Percentiles rank a stretch among this genome's conserved stretches.
Conservation (phyloP, 2,329 filamentous ascomycete species). For the Hymenotorrendiella dingleyae region DNA sequence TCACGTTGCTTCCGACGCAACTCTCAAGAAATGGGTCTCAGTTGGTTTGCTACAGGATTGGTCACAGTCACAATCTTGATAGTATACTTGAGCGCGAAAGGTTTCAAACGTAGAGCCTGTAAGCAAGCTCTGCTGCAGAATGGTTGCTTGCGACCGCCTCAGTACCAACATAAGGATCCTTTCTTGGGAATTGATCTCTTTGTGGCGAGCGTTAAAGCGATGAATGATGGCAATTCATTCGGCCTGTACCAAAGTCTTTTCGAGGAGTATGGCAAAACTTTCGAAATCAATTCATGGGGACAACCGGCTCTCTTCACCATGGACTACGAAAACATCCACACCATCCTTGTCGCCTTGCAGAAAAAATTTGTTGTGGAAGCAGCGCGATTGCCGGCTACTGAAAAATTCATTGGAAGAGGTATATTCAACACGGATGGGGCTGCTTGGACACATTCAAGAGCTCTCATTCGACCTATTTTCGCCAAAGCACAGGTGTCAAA, state of each 20-base stretch:
- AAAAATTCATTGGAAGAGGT: not conserved
- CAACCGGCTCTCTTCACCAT: not conserved
- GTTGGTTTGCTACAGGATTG: no score
- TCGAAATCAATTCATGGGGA: not conserved
- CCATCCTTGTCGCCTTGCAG: not conserved
- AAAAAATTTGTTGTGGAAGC: not conserved
- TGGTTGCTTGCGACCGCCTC: no score
- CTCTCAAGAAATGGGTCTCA: no score
- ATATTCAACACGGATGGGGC: not conserved
- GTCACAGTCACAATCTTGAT: no score
- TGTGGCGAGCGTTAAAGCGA: not conserved
- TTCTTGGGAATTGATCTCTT: not conserved
- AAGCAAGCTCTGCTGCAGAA: no score
- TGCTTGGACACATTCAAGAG: conserved; percentile 33
- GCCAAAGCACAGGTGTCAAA: conserved; percentile 45
- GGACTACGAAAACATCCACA: not conserved
- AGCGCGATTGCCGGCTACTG: not conserved
- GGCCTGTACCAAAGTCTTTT: not conserved
- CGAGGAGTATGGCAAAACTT: not conserved
- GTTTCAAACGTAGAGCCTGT: no score
- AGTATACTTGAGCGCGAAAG: no score
- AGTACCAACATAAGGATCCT: not conserved
- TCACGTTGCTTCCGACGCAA: no score
- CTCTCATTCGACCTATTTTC: conserved; percentile 47
- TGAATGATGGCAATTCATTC: not conserved